Base-by-base conservation (phyloP, 108 stramenopile species). In the Chaetoceros tenuissimus region DNA sequence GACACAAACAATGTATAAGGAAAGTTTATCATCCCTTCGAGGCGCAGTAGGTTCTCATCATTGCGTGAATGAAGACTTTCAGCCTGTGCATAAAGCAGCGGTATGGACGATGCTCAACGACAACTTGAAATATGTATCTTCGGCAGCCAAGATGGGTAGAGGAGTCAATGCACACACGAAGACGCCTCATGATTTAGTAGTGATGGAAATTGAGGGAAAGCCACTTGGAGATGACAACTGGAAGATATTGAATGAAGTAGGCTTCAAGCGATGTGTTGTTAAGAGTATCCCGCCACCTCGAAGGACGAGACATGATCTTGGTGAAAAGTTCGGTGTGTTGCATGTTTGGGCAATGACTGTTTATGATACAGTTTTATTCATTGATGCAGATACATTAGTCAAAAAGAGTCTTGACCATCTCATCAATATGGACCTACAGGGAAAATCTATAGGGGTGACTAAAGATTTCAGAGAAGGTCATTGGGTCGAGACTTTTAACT, bases 401-500 rank as follows among this genome's bases (percentile, higher is more conserved):
- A 20, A 46, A 40, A 46, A 43, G 23, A 46, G 62, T 40, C 46
- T 63, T 31, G 62, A 63, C 25, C 31, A 63, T 17, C 28, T 63
- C 24, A 46, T 63, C 17, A 24, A 53, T 25, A 53, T 63, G 62
- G 62, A 63, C 45, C 26, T 63, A 20, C 3, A 54, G 22, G 62
- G 53, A 17, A 63, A 63, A 31, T 8, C 62, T 1, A 24, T 63
- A 1, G 62, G 62, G 13, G 62, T 63, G 8, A 63, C 62, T 5
- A 46, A 54, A n/a, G 62, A 63, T 53, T 53, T 63, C 23, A 29
- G 52, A 3, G 24, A 40, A 0, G 2, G 23, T 24, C 24, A 63
- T 28, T 63, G 62, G 62, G 62, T 63, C 51, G 40, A 53, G 22
- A 63, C 62, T 3, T 63, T 63, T 44, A 63, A 63, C 28, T 53